A percentile compares a stretch with the other conserved stretches of the same genome.
Evolutionary conservation across 306 rosid genomes (phyloP).

Genomic region (Cicer yamashitae): DNA sequence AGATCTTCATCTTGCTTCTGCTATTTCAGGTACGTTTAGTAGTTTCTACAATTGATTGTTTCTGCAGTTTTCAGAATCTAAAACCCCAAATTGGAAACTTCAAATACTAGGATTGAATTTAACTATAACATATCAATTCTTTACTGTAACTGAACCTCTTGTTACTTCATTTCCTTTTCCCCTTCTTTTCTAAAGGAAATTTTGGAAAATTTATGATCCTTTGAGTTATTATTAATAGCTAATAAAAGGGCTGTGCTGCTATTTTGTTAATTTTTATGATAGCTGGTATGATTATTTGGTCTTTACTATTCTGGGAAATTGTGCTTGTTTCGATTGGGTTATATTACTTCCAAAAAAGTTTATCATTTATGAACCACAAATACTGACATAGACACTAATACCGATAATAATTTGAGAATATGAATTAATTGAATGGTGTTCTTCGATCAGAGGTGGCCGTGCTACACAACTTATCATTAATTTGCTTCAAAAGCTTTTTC

Average conservation of each 20-base stretch:
- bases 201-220: slow-evolving; percentile 6
- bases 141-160: slow-evolving; percentile 19
- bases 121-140: background rate
- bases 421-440: too few relatives aligned
- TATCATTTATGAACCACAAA: background rate
- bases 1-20: slow-evolving; percentile 66
- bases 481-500: slow-evolving; percentile 1
- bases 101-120: slow-evolving; percentile 12
- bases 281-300: background rate
- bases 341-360: background rate
- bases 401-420: too few relatives aligned
- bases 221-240: background rate
- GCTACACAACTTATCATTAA: too few relatives aligned
- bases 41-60: slow-evolving; percentile 9
- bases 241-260: slow-evolving; percentile 20
- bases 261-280: slow-evolving; percentile 3
- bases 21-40: slow-evolving; percentile 49
- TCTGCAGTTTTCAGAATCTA: slow-evolving; percentile 6
- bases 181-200: background rate
- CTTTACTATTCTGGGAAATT: slow-evolving; percentile 26
- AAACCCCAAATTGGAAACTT: background rate
- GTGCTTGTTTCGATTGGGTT: slow-evolving; percentile 16
- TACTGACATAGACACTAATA: too few relatives aligned
- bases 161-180: background rate
- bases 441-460: too few relatives aligned